Percentiles rank a stretch among this genome's conserved stretches.
phyloP scores from a whole-genome alignment of 148 eudicot genomes.

The Dianthus caryophyllus region DNA sequence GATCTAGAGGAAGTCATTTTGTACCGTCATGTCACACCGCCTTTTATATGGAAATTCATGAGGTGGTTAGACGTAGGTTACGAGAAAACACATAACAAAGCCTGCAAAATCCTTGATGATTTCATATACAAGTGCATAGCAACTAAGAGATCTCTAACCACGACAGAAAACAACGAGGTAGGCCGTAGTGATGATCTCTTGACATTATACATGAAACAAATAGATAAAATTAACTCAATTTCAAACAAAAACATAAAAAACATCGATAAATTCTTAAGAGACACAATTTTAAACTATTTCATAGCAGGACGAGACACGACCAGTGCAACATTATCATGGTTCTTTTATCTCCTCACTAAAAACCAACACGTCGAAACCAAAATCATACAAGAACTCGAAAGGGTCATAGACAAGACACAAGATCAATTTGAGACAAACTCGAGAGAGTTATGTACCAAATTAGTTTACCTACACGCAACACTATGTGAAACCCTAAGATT shows the following conservation, averaged over 20 bases:
- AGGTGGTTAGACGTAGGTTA: constrained; percentile 47
- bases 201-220: constrained; percentile 29
- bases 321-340: constrained; percentile 32
- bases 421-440: constrained; percentile 4
- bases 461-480: constrained; percentile 39
- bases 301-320: constrained; percentile 33
- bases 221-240: not conserved
- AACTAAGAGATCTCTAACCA: constrained; percentile 22
- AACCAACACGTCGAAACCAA: constrained; percentile 22
- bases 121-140: constrained; percentile 21
- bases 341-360: constrained; percentile 28
- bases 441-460: constrained; percentile 17
- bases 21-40: constrained; percentile 33
- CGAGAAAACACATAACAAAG: constrained; percentile 27
- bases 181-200: constrained; percentile 29
- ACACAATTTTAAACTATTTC: constrained; percentile 18
- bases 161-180: not conserved
- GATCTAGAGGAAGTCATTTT: constrained; percentile 33
- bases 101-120: constrained; percentile 24
- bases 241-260: not conserved
- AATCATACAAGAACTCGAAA: constrained; percentile 31
- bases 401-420: not conserved
- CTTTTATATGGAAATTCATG: constrained; percentile 40
- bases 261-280: constrained; percentile 22
- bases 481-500: constrained; percentile 37